A percentile compares a stretch with the other conserved stretches of the same genome.
Conservation (phyloP, 495 filamentous ascomycete genomes). For the Corynascus novoguineensis region DNA sequence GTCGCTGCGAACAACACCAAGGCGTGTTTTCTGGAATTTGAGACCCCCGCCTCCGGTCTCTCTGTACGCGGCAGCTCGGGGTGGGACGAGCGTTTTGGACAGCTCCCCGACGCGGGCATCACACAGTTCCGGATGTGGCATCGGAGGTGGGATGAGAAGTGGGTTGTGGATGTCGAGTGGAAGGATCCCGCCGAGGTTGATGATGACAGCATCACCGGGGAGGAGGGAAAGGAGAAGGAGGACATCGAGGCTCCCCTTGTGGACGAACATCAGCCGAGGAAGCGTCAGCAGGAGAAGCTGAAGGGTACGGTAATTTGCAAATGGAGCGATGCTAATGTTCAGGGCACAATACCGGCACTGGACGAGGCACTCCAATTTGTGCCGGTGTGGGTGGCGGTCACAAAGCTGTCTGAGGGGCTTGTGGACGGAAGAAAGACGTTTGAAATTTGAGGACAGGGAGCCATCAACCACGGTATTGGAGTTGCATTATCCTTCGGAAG, state of each 20-base stretch:
- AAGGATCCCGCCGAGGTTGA: constrained; percentile 14
- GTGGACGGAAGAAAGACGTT: constrained; percentile 61
- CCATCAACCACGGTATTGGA: too few species aligned
- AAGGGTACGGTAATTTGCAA: constrained; percentile 70
- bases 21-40: constrained; percentile 31
- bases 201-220: constrained; percentile 12
- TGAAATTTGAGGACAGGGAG: constrained; percentile 18
- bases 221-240: constrained; percentile 17
- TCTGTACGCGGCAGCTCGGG: constrained; percentile 36
- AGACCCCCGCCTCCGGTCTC: constrained; percentile 24
- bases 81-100: constrained; percentile 63
- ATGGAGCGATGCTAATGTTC: constrained; percentile 79
- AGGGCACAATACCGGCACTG: constrained; percentile 72
- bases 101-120: constrained; percentile 48
- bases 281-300: constrained; percentile 37
- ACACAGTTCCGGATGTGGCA: constrained; percentile 40
- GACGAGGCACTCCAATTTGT: constrained; percentile 72
- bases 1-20: constrained; percentile 31
- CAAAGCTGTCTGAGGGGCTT: constrained; percentile 71
- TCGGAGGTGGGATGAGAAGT: constrained; percentile 69
- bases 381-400: constrained; percentile 71
- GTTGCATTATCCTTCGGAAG: too few species aligned
- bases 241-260: too few species aligned
- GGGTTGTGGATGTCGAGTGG: constrained; percentile 75
- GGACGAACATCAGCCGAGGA: constrained; percentile 28